Conservation (phyloP, 2,329 filamentous ascomycete genomes). For the Aspergillus pseudotamarii region DNA sequence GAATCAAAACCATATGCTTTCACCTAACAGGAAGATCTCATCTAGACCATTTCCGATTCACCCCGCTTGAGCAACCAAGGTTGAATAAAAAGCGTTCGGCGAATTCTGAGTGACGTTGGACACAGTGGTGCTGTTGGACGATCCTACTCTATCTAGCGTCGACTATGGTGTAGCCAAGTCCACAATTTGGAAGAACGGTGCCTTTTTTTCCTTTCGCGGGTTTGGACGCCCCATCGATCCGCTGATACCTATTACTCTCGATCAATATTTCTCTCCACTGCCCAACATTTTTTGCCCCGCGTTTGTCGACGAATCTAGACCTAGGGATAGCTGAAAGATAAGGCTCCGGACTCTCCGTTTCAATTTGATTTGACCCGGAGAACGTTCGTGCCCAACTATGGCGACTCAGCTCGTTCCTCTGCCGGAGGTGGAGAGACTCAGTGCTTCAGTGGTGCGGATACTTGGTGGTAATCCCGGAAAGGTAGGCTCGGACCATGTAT, state of each 20-base stretch:
- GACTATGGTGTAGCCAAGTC: background rate
- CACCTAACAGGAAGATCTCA: background rate
- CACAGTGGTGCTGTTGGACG: background rate
- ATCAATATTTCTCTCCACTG: background rate
- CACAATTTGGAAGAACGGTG: background rate
- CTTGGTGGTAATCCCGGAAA: constrained; percentile 90
- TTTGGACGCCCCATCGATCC: background rate
- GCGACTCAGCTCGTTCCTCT: constrained; percentile 65
- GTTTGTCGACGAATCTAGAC: background rate
- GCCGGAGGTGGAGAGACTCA: constrained; percentile 75
- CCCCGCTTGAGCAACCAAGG: background rate
- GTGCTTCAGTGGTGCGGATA: constrained; percentile 77
- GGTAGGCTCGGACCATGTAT: constrained; percentile 42
- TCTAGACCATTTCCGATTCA: background rate
- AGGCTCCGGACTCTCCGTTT: background rate
- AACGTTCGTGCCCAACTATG: constrained; percentile 48
- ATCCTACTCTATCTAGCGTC: background rate
- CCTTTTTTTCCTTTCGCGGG: background rate
- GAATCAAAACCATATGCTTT: background rate
- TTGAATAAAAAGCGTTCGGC: background rate
- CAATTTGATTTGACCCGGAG: background rate
- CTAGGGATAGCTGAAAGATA: background rate
- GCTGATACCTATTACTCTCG: background rate
- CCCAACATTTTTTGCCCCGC: background rate
- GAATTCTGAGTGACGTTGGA: background rate